A percentile compares a stretch with the other conserved stretches of the same genome.
Evolutionary conservation across 2,329 filamentous ascomycete genomes (phyloP).

Genomic region (Colletotrichum sp.): DNA sequence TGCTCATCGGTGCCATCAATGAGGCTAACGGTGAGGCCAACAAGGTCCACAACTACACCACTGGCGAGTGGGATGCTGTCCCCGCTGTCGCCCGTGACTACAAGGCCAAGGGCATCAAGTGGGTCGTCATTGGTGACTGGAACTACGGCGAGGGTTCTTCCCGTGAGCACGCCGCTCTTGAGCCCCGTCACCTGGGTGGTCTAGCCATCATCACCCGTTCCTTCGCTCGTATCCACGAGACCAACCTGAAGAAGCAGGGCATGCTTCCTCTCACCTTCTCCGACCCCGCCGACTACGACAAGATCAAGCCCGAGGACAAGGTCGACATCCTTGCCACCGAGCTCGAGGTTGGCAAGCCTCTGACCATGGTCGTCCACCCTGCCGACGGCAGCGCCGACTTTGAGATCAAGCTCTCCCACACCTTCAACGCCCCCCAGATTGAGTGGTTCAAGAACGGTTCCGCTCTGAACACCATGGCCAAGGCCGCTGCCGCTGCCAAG

Average conservation of each 20-base stretch:
- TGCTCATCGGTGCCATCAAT: conserved; percentile 98
- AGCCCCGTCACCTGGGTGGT: conserved; percentile 96
- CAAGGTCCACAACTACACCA: conserved; percentile 93
- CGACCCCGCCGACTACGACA: conserved; percentile 96
- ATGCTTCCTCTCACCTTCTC: conserved; percentile 98
- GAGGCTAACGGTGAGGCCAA: conserved; percentile 96
- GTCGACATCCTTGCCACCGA: conserved; percentile 88
- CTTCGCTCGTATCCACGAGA: conserved; percentile 99
- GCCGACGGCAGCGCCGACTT: conserved; percentile 75
- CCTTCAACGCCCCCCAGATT: conserved; percentile 97
- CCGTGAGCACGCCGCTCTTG: conserved; percentile 96
- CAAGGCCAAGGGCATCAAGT: conserved; percentile 95
- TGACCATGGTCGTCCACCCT: conserved; percentile 91
- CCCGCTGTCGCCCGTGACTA: conserved; percentile 96
- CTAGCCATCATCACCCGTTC: conserved; percentile 94
- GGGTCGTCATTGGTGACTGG: conserved; percentile 99
- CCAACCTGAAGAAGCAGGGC: conserved; percentile 99
- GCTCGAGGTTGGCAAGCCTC: conserved; percentile 88
- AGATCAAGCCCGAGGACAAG: conserved; percentile 91
- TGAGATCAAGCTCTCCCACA: conserved; percentile 87
- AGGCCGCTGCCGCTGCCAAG: conserved; percentile 46
- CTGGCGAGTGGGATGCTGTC: conserved; percentile 83
- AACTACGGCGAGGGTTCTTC: conserved; percentile 99
- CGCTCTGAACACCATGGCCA: conserved; percentile 98
- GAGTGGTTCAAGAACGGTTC: conserved; percentile 99